Conservation (phyloP, 2,329 filamentous ascomycete genomes). For the Didymella lethalis region DNA sequence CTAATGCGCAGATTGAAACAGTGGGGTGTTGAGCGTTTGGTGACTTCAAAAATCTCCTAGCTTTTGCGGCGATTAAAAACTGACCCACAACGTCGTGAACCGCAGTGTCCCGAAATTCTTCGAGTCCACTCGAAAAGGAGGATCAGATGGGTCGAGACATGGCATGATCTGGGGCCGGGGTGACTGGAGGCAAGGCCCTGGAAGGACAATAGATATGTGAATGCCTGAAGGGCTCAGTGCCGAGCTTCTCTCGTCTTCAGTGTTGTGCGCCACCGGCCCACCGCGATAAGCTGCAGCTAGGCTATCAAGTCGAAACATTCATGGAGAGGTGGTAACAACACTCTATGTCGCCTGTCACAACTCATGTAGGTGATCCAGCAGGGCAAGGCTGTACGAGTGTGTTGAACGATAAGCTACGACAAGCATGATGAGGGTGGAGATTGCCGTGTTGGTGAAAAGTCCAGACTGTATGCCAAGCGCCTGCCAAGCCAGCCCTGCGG, state of each 20-base stretch:
- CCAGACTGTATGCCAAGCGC: constrained; percentile 13
- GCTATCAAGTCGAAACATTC: not conserved
- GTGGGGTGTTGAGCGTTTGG: constrained; percentile 6
- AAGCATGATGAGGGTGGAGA: constrained; percentile 14
- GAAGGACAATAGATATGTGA: not conserved
- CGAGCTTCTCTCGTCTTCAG: not conserved
- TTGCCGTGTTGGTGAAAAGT: constrained; percentile 3
- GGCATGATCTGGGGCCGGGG: not conserved
- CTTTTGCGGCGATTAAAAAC: constrained; percentile 16
- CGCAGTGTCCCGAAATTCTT: not conserved
- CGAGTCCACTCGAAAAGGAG: constrained; percentile 2
- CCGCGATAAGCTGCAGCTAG: too few species aligned
- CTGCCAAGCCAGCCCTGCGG: not conserved
- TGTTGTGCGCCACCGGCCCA: not conserved
- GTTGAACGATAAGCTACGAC: constrained; percentile 6
- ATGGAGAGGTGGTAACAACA: not conserved
- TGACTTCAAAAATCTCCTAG: constrained; percentile 19
- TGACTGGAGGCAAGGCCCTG: not conserved
- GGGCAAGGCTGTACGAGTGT: not conserved
- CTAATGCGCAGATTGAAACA: constrained; percentile 11
- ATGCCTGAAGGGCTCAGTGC: not conserved
- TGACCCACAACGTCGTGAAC: constrained; percentile 6
- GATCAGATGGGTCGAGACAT: constrained; percentile 5
- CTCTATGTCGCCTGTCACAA: not conserved
- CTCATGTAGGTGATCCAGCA: not conserved